phyloP scores from a whole-genome alignment of 208 protist genomes.

The Vickermania ingenoplastis region DNA sequence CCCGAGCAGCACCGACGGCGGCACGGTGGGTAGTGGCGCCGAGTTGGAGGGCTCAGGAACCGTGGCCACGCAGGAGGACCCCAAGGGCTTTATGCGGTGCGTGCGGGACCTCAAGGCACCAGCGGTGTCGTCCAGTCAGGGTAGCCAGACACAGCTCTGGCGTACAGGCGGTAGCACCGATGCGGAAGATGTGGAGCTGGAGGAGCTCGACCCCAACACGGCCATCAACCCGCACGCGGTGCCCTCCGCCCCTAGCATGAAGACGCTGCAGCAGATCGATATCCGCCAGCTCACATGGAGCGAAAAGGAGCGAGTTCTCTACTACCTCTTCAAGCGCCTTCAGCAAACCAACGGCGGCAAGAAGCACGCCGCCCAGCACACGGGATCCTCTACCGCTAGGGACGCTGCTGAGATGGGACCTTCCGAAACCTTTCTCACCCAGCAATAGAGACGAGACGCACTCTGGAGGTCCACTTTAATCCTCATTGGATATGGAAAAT shows the following conservation, averaged over 20 bases:
- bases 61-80: neutral
- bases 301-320: constrained; percentile 86
- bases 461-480: no score
- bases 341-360: constrained; percentile 18
- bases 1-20: neutral
- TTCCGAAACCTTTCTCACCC: constrained; percentile 36
- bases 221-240: constrained; percentile 10
- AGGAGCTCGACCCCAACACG: constrained; percentile 2
- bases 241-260: constrained; percentile 32
- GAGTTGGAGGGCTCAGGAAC: neutral
- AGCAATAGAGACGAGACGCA: constrained; percentile 11
- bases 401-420: constrained; percentile 7
- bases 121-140: neutral
- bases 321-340: constrained; percentile 68
- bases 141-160: neutral
- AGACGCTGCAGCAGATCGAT: constrained; percentile 52
- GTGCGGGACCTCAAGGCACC: neutral
- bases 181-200: neutral
- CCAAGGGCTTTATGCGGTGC: neutral
- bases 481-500: no score
- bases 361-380: neutral
- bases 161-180: neutral
- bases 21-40: no score
- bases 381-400: neutral
- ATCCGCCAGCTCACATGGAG: constrained; percentile 71